These are phyloP conservation scores for Kodamaea plutei DNA, from an alignment of 1,139 yeast genomes.

Conservation along the genomic window DNA sequence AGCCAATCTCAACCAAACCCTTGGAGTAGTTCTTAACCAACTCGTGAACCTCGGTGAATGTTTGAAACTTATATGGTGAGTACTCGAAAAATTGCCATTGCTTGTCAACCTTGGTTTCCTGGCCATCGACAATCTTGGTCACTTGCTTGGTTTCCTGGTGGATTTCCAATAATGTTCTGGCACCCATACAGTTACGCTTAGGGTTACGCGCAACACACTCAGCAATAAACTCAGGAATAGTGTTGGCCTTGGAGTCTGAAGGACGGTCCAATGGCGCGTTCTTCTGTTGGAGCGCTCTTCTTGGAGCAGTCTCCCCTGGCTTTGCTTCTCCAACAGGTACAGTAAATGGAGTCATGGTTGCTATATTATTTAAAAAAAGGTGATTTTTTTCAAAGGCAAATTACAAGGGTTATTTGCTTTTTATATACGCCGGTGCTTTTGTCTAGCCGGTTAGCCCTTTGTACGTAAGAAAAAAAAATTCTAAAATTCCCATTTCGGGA, in stretches of 20 bases:
- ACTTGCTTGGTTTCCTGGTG: constrained; percentile 75
- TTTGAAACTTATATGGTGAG: constrained; percentile 63
- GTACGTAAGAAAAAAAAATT: not conserved
- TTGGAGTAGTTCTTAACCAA: constrained; percentile 58
- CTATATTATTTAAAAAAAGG: not conserved
- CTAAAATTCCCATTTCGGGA: not conserved
- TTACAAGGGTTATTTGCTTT: too few relatives aligned
- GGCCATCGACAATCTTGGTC: constrained; percentile 75
- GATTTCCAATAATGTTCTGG: constrained; percentile 70
- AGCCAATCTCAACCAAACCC: constrained; percentile 75
- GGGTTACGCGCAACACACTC: constrained; percentile 63
- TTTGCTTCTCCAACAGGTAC: constrained; percentile 80
- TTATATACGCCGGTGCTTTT: too few relatives aligned
- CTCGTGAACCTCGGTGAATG: constrained; percentile 54
- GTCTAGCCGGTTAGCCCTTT: not conserved
- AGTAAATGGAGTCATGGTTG: constrained; percentile 32
- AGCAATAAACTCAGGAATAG: constrained; percentile 65
- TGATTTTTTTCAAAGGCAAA: too few relatives aligned
- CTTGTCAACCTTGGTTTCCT: constrained; percentile 67
- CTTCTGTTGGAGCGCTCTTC: constrained; percentile 65
- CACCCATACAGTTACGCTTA: constrained; percentile 60
- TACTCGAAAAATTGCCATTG: constrained; percentile 85
- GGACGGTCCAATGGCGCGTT: constrained; percentile 58
- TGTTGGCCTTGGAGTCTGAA: constrained; percentile 52
- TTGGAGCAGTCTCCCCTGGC: constrained; percentile 87